Base-by-base conservation (phyloP, 1,284 basidiomycete genomes). In the Tranzscheliella williamsii region DNA sequence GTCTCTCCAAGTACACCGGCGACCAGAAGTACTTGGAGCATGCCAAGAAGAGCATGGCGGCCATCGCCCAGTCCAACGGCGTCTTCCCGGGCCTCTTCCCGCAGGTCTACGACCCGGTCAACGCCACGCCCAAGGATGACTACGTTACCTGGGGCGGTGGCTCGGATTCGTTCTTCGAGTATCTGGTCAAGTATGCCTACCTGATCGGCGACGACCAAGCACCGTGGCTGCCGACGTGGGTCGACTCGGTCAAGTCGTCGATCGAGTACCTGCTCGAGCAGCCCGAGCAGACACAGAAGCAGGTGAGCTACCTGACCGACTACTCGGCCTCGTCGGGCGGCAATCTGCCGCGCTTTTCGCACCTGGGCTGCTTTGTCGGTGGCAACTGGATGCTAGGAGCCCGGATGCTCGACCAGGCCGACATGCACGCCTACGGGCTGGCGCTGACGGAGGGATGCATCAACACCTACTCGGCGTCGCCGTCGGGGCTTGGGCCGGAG, bases 141-240 rank as follows among this genome's bases (percentile, higher is more conserved):
- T 73, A 67, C 29, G 61, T 72, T 13, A 70, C 70, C 3, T 73
- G 64, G 61, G 70, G 69, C n/a, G 71, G 71, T 5, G 72, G 71
- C 17, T 56, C 56, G 24, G 72, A 73, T 43, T 53, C 45, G 13
- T 75, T 65, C 45, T 75, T 67, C 38, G 72, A 73, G 48, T 73
- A 73, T 33, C 50, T 72, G 15, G 41, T 68, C 60, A 73, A 73
- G 41, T 66, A 63, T 20, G 61, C 62, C 2, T 61, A 68, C 40
- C 41, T 70, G n/a, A 50, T 30, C 5, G 71, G 67, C 13, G 43
- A 54, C 3, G 53, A 64, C 31, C 29, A 38, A 13, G 23, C 32
- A 13, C 21, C 55, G n/a, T 73, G 57, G 47, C 33, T 72, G n/a
- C 39, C 47, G 5, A 65, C 67, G 7, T 75, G 72, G 72, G 46